Evolutionary conservation across 78 protist genomes (phyloP).

Genomic region (Polysphondylium violaceum): DNA sequence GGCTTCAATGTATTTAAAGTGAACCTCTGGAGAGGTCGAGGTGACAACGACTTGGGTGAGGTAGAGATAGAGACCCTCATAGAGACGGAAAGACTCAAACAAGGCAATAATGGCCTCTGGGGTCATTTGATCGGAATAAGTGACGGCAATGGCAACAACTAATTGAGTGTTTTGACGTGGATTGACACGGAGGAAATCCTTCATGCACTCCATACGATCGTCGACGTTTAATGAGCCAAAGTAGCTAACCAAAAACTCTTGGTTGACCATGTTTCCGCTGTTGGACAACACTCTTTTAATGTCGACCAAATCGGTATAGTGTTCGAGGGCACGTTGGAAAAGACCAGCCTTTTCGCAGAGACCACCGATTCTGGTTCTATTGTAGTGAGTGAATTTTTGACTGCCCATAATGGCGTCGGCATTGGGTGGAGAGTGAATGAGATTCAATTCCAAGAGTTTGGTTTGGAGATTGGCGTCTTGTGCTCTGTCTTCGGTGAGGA

Average conservation of each 20-base stretch:
- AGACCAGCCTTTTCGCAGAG: constrained; percentile 99
- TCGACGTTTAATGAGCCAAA: constrained; percentile 92
- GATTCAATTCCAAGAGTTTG: constrained; percentile 96
- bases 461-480: constrained; percentile 97
- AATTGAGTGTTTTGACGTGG: constrained; percentile 93
- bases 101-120: constrained; percentile 90
- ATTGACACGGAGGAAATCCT: constrained; percentile 92
- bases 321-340: constrained; percentile 97
- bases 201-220: constrained; percentile 93
- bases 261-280: constrained; percentile 66
- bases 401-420: constrained; percentile 97
- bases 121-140: constrained; percentile 92
- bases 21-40: constrained; percentile 94
- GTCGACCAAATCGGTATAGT: constrained; percentile 95
- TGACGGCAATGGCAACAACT: constrained; percentile 95
- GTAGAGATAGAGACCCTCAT: constrained; percentile 91
- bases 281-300: constrained; percentile 94
- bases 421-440: constrained; percentile 94
- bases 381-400: constrained; percentile 95
- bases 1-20: constrained; percentile 99
- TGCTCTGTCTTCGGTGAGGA: constrained; percentile 91
- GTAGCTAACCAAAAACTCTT: constrained; percentile 92
- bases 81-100: constrained; percentile 94
- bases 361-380: constrained; percentile 91
- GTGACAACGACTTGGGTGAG: constrained; percentile 87